These are phyloP conservation scores for Chaetomium fimeti DNA, from an alignment of 495 filamentous ascomycete species.

Conservation along the genomic window DNA sequence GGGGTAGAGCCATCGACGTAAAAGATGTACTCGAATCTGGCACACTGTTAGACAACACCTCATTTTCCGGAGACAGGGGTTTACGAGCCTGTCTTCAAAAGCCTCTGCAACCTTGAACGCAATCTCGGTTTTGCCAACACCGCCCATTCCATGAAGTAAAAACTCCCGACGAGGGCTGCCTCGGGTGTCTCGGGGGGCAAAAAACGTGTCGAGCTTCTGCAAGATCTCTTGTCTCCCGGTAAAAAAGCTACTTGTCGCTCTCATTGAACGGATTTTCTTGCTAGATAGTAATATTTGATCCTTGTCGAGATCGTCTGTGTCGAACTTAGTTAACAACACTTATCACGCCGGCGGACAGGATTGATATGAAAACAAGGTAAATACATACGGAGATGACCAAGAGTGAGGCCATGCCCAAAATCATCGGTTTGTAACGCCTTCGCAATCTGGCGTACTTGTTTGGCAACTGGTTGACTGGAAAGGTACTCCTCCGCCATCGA, in stretches of 20 bases:
- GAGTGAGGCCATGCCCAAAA: constrained; percentile 14
- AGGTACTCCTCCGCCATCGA: constrained; percentile 22
- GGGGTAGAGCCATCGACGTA: constrained; percentile 24
- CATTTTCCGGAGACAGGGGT: too few species aligned
- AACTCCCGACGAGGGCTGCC: constrained; percentile 15
- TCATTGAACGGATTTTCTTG: neutral
- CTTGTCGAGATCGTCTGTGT: constrained; percentile 12
- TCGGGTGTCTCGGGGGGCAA: constrained; percentile 5
- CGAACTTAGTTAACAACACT: neutral
- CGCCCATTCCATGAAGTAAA: constrained; percentile 27
- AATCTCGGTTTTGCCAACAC: constrained; percentile 33
- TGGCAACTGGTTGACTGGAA: neutral
- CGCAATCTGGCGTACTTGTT: constrained; percentile 9
- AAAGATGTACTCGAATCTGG: constrained; percentile 26
- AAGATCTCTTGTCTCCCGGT: constrained; percentile 28
- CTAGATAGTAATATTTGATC: constrained; percentile 4
- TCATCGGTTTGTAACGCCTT: constrained; percentile 4
- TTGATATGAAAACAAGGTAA: neutral
- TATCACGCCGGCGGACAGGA: too few species aligned
- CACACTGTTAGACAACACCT: neutral
- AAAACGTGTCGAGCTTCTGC: constrained; percentile 12
- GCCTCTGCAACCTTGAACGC: constrained; percentile 21
- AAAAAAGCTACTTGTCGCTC: constrained; percentile 21
- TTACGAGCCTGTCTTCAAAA: constrained; percentile 14
- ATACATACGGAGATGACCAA: constrained; percentile 19